Percentiles rank a stretch among this genome's conserved stretches.
Conservation (phyloP, 768 basidiomycete species). For the Pleurotus sapidus region DNA sequence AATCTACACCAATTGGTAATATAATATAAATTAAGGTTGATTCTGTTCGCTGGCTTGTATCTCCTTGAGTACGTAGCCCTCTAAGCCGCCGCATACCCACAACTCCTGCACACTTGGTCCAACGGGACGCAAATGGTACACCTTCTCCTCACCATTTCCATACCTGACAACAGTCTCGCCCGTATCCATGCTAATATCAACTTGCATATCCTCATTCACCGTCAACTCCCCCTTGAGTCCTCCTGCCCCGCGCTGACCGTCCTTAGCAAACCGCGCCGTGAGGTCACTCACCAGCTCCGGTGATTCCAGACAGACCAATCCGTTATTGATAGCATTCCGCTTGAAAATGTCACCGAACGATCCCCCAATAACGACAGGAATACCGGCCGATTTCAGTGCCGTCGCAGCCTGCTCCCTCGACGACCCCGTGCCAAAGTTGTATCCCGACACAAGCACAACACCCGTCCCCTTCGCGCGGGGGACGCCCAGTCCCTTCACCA, state of each 20-base stretch:
- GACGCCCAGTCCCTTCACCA: conserved; percentile 51
- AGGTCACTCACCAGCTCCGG: conserved; percentile 87
- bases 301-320: conserved; percentile 90
- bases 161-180: conserved; percentile 63
- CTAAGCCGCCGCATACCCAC: conserved; percentile 93
- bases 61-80: conserved; percentile 85
- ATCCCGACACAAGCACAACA: conserved; percentile 84
- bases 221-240: conserved; percentile 83
- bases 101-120: conserved; percentile 96
- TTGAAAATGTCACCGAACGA: conserved; percentile 99
- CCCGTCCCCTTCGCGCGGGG: conserved; percentile 41
- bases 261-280: conserved; percentile 70
- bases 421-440: conserved; percentile 98
- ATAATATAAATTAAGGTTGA: not conserved
- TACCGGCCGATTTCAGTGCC: conserved; percentile 89
- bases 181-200: conserved; percentile 66
- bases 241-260: conserved; percentile 74
- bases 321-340: conserved; percentile 98
- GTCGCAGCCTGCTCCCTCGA: conserved; percentile 99
- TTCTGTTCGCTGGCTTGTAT: conserved; percentile 35
- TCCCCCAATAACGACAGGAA: conserved; percentile 93
- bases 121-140: conserved; percentile 70
- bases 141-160: conserved; percentile 41
- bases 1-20: not conserved
- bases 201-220: conserved; percentile 60